These are phyloP conservation scores for Lenzites betulinus DNA, from an alignment of 768 basidiomycete species.

Conservation along the genomic window DNA sequence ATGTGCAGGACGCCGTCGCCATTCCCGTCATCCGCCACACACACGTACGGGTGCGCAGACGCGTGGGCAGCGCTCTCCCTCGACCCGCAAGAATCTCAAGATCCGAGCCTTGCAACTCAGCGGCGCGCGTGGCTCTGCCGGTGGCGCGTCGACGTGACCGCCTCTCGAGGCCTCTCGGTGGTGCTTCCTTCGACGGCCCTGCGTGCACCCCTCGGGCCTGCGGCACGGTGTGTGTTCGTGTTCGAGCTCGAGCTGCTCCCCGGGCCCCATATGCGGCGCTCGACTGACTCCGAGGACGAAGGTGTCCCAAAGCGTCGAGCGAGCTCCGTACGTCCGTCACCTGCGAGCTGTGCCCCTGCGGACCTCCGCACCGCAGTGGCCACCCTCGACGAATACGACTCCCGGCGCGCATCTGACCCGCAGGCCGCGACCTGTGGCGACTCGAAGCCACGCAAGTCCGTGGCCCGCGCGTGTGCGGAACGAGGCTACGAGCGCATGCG, in stretches of 20 bases:
- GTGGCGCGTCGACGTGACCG: neutral
- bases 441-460: too few relatives aligned
- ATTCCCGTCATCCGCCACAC: neutral
- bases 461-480: neutral
- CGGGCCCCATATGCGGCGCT: too few relatives aligned
- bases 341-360: neutral
- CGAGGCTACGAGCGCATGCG: neutral
- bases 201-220: neutral
- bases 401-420: too few relatives aligned
- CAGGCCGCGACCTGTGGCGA: too few relatives aligned
- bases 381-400: neutral
- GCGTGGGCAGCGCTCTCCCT: neutral
- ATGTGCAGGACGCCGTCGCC: neutral
- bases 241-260: neutral
- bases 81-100: conserved; percentile 8
- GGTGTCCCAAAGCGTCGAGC: too few relatives aligned
- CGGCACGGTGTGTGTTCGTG: neutral
- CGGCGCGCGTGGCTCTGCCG: neutral
- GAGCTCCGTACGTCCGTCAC: too few relatives aligned
- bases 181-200: neutral
- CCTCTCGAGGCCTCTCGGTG: neutral
- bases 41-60: neutral
- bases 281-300: too few relatives aligned
- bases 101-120: conserved; percentile 6
- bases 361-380: neutral